Conservation (phyloP, 2,329 filamentous ascomycete genomes). For the Xylaria sp. region DNA sequence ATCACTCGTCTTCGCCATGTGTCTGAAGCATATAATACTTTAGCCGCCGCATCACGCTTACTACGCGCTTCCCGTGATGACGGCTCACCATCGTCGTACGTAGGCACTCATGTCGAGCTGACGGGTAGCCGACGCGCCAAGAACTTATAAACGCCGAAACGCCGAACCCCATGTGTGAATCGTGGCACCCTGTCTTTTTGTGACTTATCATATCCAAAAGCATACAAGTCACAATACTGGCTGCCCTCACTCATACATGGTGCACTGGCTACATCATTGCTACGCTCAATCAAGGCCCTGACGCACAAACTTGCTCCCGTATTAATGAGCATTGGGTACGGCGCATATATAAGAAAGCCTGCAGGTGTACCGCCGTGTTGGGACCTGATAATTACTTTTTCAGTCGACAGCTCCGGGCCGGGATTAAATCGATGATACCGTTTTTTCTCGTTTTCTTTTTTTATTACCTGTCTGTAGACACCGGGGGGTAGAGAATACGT, state of each 20-base stretch:
- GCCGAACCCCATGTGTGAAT: background rate
- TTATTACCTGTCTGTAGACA: too few species aligned
- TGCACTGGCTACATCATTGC: too few species aligned
- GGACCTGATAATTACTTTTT: background rate
- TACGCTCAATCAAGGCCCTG: background rate
- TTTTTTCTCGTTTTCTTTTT: background rate
- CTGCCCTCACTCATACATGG: background rate
- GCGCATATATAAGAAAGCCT: background rate
- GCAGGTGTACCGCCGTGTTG: background rate
- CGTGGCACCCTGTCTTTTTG: background rate
- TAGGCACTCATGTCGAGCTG: slow-evolving; percentile 5
- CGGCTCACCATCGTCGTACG: slow-evolving; percentile 8
- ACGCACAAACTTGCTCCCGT: background rate
- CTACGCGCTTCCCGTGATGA: slow-evolving; percentile 13
- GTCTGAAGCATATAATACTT: background rate
- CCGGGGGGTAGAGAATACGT: too few species aligned
- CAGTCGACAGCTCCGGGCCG: background rate
- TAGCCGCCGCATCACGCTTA: slow-evolving; percentile 23
- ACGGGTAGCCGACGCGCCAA: slow-evolving; percentile 15
- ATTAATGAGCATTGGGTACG: background rate
- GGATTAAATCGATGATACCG: background rate
- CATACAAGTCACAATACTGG: background rate
- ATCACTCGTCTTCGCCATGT: background rate
- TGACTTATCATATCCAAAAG: slow-evolving; percentile 7
- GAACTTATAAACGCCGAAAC: slow-evolving; percentile 3